Base-by-base conservation (phyloP, 139 green algal genomes). In the Coccomyxa sp. region DNA sequence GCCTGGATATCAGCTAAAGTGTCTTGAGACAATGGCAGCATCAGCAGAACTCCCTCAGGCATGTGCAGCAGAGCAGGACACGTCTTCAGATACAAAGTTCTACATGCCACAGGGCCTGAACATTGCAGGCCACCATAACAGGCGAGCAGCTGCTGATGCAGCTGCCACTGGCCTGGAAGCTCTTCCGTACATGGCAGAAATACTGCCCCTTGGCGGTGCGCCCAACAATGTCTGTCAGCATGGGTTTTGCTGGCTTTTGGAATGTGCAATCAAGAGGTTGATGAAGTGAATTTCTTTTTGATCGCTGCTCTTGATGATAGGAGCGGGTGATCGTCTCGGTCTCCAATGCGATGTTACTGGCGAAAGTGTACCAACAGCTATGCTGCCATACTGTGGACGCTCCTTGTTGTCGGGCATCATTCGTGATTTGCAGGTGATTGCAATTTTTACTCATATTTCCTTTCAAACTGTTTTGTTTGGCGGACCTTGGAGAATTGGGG, bases 381-480 rank as follows among this genome's bases (percentile, higher is more conserved):
- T 99, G 89, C 92, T 99, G 84, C 92, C 91, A 17, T 99, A 99
- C 88, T 95, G 90, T 84, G 97, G 97, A 13, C 90, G 95, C 30
- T 91, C 92, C 15, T 93, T 99, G 83, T 88, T 99, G 71, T 94
- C 98, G 87, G 90, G 87, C 31, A 89, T 99, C 12, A 83, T 99
- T 0, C 81, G 97, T 15, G 97, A 99, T 86, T 81, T 99, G 75
- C 94, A 98, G 88, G 94, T 89, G 78, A 0, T 51, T 51, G 38
- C 3, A 51, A 51, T 51, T 51, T 51, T 3, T 7, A 11, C 38
- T 51, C 38, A 51, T 51, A 3, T 51, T 11, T 51, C 38, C 38
- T 51, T n/a, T 51, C 38, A 51, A 51, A 11, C 7, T 3, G 38
- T 51, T 51, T 51, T 7, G 3, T 51, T 51, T 51, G 3, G 38